Evolutionary conservation across 768 basidiomycete species (phyloP), one percentile per base, ranked within the genome.

Genomic region (Boletus barrowsii): DNA sequence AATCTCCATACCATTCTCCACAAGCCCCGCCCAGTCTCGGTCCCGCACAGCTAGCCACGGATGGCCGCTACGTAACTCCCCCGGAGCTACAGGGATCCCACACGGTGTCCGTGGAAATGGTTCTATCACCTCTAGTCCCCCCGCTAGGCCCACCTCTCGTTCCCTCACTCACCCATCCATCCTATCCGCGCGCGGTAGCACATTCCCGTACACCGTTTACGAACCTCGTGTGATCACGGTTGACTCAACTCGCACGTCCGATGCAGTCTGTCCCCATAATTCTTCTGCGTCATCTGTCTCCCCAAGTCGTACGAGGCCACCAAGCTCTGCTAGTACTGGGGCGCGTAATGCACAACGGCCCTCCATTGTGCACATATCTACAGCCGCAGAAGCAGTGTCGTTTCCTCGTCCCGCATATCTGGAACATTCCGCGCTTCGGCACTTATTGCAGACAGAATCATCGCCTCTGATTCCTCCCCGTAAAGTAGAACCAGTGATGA

Each of bases 361-460:
- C 11, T 61, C 69, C 42, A 62, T 68, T 24, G 46, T 59, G 8
- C 73, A 73, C 56, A 59, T 66, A 58, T 66, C 63, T 55, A 47
- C 55, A 57, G 68, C 56, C 64, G 63, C 55, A 53, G 69, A 68
- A 54, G 65, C 64, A 43, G 69, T 59, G 26, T 65, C 73, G 35
- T 92, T 86, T 68, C 73, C 81, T 44, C 81, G 84, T 18, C 90
- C 90, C 1, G 72, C 83, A 1, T 93, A 93, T 68, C 78, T 93
- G 51, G 87, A 89, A 41, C 78, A 88, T 68, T 89, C 89, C 3
- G 81, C 87, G 1, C 72, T 93, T 52, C 83, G 87, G 51, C 76
- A 90, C 61, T 69, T 88, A 49, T 73, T 92, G 10, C 84, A 83
- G 53, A 83, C 86, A 0, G 79, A 79, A 43, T 56, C 69, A 2